phyloP scores from a whole-genome alignment of 2,329 filamentous ascomycete species.

The Penicillium corylophilum region DNA sequence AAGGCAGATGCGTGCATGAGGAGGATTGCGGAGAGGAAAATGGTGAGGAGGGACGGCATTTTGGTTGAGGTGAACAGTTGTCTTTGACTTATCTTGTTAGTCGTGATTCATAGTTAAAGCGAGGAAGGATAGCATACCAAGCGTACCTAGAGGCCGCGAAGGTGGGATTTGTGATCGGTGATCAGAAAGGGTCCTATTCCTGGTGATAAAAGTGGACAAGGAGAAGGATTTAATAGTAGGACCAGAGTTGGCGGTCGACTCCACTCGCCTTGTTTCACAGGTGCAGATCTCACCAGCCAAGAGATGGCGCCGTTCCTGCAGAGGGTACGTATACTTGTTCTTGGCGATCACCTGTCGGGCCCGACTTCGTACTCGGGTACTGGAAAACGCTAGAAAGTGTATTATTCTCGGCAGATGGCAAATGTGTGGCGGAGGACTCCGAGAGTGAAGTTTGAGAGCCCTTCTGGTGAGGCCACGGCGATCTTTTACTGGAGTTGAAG shows the following conservation, averaged over 20 bases:
- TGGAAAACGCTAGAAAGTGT: not conserved
- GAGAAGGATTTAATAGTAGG: not conserved
- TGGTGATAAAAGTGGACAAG: not conserved
- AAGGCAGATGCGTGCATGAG: constrained; percentile 15
- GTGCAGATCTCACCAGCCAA: not conserved
- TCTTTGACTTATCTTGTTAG: not conserved
- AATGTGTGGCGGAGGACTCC: not conserved
- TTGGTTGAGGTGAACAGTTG: not conserved
- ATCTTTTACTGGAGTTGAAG: not conserved
- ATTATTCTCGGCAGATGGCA: not conserved
- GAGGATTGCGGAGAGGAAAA: not conserved
- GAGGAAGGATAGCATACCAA: not conserved
- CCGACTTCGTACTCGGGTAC: too few relatives aligned
- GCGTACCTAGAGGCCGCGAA: too few relatives aligned
- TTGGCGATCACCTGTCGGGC: not conserved
- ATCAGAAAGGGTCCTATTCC: not conserved
- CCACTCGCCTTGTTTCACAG: not conserved
- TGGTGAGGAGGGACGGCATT: not conserved
- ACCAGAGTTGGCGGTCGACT: not conserved
- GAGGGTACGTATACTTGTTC: not conserved
- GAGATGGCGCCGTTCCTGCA: not conserved
- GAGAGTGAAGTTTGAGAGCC: not conserved
- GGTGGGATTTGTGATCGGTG: too few relatives aligned
- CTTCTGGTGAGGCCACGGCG: not conserved
- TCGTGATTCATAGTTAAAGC: not conserved